Conservation (phyloP, 2,329 filamentous ascomycete species). For the Ilyonectria robusta region DNA sequence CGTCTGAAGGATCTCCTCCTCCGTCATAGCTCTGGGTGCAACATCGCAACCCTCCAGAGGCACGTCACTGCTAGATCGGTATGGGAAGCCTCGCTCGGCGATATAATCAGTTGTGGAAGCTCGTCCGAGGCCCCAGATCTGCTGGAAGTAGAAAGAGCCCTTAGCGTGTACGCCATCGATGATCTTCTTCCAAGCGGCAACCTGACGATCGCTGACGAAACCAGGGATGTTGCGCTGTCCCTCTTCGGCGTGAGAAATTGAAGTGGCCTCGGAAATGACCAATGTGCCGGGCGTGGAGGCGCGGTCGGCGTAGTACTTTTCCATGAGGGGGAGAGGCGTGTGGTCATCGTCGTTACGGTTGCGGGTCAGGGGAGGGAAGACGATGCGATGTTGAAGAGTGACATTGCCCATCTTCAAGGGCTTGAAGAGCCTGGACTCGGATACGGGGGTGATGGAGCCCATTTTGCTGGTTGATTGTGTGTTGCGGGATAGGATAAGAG, state of each 20-base stretch:
- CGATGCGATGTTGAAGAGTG: conserved; percentile 42
- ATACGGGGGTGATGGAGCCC: conserved; percentile 8
- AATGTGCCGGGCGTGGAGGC: conserved; percentile 61
- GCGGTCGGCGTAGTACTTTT: conserved; percentile 50
- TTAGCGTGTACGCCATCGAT: conserved; percentile 49
- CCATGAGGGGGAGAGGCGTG: conserved; percentile 46
- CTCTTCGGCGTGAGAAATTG: conserved; percentile 43
- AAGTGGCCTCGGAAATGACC: conserved; percentile 51
- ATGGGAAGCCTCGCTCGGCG: conserved; percentile 44
- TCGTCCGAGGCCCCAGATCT: conserved; percentile 44
- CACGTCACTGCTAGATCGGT: conserved; percentile 45
- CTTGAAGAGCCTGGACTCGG: conserved; percentile 44
- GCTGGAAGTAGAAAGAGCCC: conserved; percentile 48
- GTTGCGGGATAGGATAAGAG: not conserved
- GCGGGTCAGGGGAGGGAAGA: conserved; percentile 58
- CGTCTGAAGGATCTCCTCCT: conserved; percentile 71
- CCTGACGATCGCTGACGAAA: conserved; percentile 57
- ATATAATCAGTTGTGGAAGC: conserved; percentile 41
- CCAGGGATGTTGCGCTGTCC: conserved; percentile 53
- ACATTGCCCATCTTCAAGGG: conserved; percentile 40
- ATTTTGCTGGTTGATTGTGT: conserved; percentile 3
- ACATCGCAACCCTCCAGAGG: conserved; percentile 4
- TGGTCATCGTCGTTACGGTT: conserved; percentile 62
- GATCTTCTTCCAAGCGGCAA: conserved; percentile 48
- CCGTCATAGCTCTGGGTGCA: conserved; percentile 71